Evolutionary conservation across 1,284 basidiomycete species (phyloP), one percentile per base, ranked within the genome.

Genomic region (Chiua sp.): DNA sequence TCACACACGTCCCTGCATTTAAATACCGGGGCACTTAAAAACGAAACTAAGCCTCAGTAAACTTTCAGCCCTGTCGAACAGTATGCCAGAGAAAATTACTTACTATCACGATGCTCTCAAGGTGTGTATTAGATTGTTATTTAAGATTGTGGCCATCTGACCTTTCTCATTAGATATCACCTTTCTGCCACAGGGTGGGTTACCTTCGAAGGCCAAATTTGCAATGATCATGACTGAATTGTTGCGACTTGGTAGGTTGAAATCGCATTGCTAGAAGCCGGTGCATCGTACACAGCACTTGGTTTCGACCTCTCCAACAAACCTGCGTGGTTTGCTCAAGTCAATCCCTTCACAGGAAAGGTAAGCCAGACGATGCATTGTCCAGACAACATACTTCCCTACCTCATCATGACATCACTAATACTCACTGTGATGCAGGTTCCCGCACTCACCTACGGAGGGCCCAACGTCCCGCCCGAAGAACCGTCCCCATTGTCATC

Each of bases 401-500:
- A 15, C 15, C 35, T 13, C n/a, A n/a, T n/a, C n/a, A n/a, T n/a
- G n/a, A 35, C 3, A 13, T 11, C 15, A 35, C 35, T 35, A 13
- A 35, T n/a, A 16, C 7, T 42, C 18, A 42, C n/a, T 2, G 8
- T 20, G 18, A 16, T 11, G 33, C 26, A 83, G 82, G 78, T 87
- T 18, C 87, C 86, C 12, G 82, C 81, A 0, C 71, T 87, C 44
- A 75, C 84, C 1, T 88, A 85, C 56, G 87, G 87, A 47, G 87
- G 86, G 0, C 84, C 87, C 4, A 78, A 77, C 4, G 67, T 79
- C 10, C 16, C 33, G 0, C 79, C 84, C 1, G 82, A 83, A 48
- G 66, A 81, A n/a, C 88, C 86, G 2, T 84, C 85, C 6, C 80
- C 85, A 0, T 80, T 85, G 22, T 85, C 86, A 0, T 65, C 70